A percentile compares a stretch with the other conserved stretches of the same genome.
Conservation (phyloP, 306 rosid species). For the Acacia crassicarpa region DNA sequence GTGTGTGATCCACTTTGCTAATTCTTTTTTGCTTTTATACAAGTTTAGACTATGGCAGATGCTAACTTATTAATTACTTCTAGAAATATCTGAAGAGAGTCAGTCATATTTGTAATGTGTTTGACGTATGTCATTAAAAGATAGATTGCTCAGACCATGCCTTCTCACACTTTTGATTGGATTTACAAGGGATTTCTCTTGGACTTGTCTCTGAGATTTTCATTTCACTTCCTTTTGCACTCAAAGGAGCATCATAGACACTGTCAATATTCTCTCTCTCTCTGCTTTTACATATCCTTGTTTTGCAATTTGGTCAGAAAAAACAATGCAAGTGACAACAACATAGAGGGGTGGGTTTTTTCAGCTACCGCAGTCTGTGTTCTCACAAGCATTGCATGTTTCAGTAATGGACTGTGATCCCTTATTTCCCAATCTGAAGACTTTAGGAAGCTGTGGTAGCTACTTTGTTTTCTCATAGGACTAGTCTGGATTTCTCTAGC, state of each 20-base stretch:
- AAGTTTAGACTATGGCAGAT: not conserved
- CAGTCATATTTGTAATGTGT: not conserved
- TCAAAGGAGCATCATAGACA: conserved; percentile 41
- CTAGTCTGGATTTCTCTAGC: conserved; percentile 57
- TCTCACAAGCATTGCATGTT: conserved; percentile 43
- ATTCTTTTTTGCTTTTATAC: not conserved
- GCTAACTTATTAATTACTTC: not conserved
- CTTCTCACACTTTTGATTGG: conserved; percentile 5
- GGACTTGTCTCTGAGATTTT: conserved; percentile 45
- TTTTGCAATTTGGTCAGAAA: conserved; percentile 33
- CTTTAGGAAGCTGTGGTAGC: conserved; percentile 19
- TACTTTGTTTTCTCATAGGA: conserved; percentile 41
- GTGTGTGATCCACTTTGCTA: not conserved
- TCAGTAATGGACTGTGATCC: conserved; percentile 41
- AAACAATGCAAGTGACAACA: not conserved
- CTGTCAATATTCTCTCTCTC: conserved; percentile 37
- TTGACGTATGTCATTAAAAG: not conserved
- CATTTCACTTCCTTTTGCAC: conserved; percentile 46
- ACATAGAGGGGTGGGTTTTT: conserved; percentile 35
- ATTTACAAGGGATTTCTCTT: conserved; percentile 41
- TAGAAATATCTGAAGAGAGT: not conserved
- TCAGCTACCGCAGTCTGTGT: conserved; percentile 46
- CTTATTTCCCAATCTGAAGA: conserved; percentile 28
- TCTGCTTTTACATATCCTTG: conserved; percentile 33
- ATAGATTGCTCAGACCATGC: not conserved